Evolutionary conservation across 75 land plant genomes (phyloP).

Genomic region (Isoetes taiwanensis): DNA sequence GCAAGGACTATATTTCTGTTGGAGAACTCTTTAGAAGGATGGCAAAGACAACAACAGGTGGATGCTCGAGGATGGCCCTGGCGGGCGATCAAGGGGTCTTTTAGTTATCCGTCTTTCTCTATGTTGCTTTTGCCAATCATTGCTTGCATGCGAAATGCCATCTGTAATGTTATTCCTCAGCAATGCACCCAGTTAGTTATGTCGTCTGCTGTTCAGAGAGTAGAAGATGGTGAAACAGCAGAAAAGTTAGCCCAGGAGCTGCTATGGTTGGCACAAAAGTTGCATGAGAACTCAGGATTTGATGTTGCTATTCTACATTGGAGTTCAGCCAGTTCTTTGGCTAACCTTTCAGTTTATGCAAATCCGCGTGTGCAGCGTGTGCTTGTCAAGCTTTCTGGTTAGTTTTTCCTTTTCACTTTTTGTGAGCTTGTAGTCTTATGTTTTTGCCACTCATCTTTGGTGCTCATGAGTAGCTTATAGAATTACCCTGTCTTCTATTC

Average conservation of each 20-base stretch:
- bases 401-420: not conserved
- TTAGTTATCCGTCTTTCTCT: slow-evolving; percentile 1
- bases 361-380: slow-evolving; percentile 62
- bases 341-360: slow-evolving; percentile 44
- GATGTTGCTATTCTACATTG: slow-evolving; percentile 56
- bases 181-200: not conserved
- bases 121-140: slow-evolving; percentile 10
- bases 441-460: not conserved
- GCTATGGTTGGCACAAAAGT: slow-evolving; percentile 69
- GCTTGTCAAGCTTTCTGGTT: slow-evolving; percentile 69
- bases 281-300: slow-evolving; percentile 38
- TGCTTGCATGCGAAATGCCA: not conserved
- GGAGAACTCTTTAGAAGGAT: slow-evolving; percentile 1
- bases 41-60: slow-evolving; percentile 9
- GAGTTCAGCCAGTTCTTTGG: slow-evolving; percentile 50
- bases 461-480: not conserved
- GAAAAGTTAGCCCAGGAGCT: slow-evolving; percentile 85
- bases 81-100: slow-evolving; percentile 21
- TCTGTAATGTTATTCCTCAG: slow-evolving; percentile 10
- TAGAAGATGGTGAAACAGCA: slow-evolving; percentile 24
- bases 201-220: not conserved
- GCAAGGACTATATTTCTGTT: slow-evolving; percentile 35
- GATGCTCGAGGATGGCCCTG: slow-evolving; percentile 26
- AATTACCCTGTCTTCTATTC: not conserved
- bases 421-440: not conserved